Evolutionary conservation across 2,329 filamentous ascomycete species (phyloP).

Genomic region (Diaporthe citriasiana): DNA sequence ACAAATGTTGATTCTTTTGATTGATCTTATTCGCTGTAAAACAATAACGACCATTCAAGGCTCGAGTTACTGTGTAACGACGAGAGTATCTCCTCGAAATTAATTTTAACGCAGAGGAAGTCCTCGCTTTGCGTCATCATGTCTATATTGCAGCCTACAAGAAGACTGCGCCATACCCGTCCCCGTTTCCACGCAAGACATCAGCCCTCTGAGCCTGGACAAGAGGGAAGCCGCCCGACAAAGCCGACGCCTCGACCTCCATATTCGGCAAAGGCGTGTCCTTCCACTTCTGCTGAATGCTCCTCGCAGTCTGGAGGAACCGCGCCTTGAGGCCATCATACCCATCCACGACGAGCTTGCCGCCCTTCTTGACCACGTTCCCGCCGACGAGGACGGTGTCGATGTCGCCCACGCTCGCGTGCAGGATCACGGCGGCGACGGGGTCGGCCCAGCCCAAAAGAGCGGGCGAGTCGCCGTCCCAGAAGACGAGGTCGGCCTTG

Average conservation of each 20-base stretch:
- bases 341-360: slow-evolving; percentile 51
- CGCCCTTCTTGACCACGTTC: slow-evolving; percentile 61
- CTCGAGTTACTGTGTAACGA: not conserved
- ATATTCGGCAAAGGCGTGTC: slow-evolving; percentile 46
- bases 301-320: slow-evolving; percentile 53
- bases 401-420: slow-evolving; percentile 67
- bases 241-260: not conserved
- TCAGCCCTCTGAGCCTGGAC: slow-evolving; percentile 3
- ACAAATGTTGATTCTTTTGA: not conserved
- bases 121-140: not conserved
- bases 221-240: slow-evolving; percentile 2
- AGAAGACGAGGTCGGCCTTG: slow-evolving; percentile 68
- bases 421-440: slow-evolving; percentile 68
- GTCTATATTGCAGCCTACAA: not conserved
- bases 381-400: slow-evolving; percentile 65
- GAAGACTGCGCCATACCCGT: slow-evolving; percentile 3
- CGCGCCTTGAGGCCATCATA: slow-evolving; percentile 48
- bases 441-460: slow-evolving; percentile 69
- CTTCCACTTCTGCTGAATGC: slow-evolving; percentile 49
- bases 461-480: slow-evolving; percentile 62
- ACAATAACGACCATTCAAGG: not conserved
- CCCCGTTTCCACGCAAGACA: not conserved
- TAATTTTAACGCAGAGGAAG: not conserved
- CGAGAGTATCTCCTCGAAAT: not conserved
- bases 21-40: not conserved